Base-by-base conservation (phyloP, 306 rosid species). In the Quercus variabilis region DNA sequence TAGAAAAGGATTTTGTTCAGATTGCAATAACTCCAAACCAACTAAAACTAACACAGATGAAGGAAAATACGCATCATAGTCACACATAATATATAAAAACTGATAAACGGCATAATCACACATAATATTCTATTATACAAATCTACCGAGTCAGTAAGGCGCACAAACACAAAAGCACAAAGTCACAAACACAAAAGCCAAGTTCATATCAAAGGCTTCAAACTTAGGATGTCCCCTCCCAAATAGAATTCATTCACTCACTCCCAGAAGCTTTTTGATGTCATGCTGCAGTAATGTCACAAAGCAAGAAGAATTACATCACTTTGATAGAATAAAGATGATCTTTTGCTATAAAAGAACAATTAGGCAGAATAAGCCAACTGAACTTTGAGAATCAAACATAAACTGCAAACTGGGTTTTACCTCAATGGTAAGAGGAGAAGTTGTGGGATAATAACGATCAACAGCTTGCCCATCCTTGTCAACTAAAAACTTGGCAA, bases 381-480 rank as follows among this genome's bases (percentile, higher is more conserved):
- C 21, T 52, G 35, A 76, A 62, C 64, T 64, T 28, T 17, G 25
- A 41, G 73, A 81, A 60, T 57, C 41, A 63, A 43, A 68, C 33
- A 78, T 3, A 63, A 7, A 70, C 54, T 56, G 9, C 43, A 30
- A 19, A 59, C 5, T 28, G 76, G 38, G 18, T 19, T 80, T 86
- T 89, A 89, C 97, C 97, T 94, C 97, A 57, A 89, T 73, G 89
- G 91, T 85, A 69, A 94, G 94, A 69, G 98, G 92, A 60, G 98
- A 80, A 64, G 98, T 94, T 1, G 96, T 91, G 75, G 97, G 98
- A 79, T 92, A 92, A 80, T 84, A 92, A 21, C 97, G 97, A 71
- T 88, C 94, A 25, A 83, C 89, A 18, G 83, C 92, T 69, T 88
- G 87, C 13, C 97, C 97, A 43, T 90, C 88, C 82, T 89, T 92